Conservation (phyloP, 345 rosid species). For the Euphorbia pulcherrima region DNA sequence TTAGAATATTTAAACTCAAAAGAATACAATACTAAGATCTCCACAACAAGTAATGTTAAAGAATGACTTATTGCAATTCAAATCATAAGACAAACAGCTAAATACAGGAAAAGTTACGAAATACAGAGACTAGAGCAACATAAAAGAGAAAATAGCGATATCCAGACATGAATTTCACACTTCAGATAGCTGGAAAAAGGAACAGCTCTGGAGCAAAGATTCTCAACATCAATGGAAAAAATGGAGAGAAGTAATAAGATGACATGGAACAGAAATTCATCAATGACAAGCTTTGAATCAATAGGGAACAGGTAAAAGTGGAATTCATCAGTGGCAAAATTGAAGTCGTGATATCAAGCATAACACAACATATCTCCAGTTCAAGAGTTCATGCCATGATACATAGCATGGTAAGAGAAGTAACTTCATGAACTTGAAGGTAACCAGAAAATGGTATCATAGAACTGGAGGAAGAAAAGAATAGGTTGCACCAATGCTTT, state of each 20-base stretch:
- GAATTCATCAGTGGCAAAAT: too few relatives aligned
- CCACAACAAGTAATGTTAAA: neutral
- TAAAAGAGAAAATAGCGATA: neutral
- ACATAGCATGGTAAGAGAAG: neutral
- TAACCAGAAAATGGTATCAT: neutral
- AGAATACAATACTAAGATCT: neutral
- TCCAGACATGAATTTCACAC: too few relatives aligned
- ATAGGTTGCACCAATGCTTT: neutral
- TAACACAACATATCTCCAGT: neutral
- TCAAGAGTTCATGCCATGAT: constrained; percentile 3
- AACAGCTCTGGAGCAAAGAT: neutral
- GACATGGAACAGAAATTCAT: neutral
- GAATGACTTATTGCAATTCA: neutral
- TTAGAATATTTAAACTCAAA: neutral
- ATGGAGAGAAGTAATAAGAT: neutral
- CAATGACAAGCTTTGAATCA: neutral
- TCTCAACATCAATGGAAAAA: neutral
- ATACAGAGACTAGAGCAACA: neutral
- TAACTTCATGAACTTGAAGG: neutral
- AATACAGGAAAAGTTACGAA: neutral
- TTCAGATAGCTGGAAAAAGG: neutral
- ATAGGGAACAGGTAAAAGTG: neutral
- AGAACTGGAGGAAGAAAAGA: neutral
- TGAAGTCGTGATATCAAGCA: neutral
- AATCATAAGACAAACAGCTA: neutral